Conservation (phyloP, 2,329 filamentous ascomycete genomes). For the Beauveria sp. region DNA sequence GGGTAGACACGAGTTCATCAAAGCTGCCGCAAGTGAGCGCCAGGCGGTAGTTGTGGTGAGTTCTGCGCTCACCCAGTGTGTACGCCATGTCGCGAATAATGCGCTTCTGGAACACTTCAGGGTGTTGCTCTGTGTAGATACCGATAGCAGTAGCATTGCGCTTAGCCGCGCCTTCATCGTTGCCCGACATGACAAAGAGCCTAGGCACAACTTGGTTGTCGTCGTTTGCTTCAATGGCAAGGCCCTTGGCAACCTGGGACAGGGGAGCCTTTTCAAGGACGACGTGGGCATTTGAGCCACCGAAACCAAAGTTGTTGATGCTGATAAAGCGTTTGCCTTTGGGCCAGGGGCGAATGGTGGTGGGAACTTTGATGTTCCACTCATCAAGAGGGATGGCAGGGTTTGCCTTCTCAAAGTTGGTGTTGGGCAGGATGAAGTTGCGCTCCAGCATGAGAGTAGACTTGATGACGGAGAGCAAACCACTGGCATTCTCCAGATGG, state of each 20-base stretch:
- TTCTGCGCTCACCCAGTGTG: slow-evolving; percentile 37
- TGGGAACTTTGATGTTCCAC: slow-evolving; percentile 42
- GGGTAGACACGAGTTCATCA: slow-evolving; percentile 29
- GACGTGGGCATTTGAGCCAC: slow-evolving; percentile 35
- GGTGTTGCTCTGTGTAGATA: slow-evolving; percentile 33
- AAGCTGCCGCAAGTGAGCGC: slow-evolving; percentile 36
- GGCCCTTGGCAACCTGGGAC: slow-evolving; percentile 1
- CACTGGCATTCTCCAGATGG: slow-evolving; percentile 43
- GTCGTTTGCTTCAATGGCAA: slow-evolving; percentile 1
- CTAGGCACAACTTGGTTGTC: slow-evolving; percentile 19
- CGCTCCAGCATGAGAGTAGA: slow-evolving; percentile 43
- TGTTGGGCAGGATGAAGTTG: slow-evolving; percentile 41
- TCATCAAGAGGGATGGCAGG: slow-evolving; percentile 40
- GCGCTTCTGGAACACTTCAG: slow-evolving; percentile 33
- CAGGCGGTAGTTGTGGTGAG: slow-evolving; percentile 35
- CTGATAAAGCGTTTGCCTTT: slow-evolving; percentile 41
- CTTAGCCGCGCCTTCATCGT: slow-evolving; percentile 28
- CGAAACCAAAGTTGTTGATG: slow-evolving; percentile 42
- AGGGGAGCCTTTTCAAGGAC: slow-evolving; percentile 32
- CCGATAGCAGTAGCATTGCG: slow-evolving; percentile 24
- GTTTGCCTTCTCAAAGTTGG: slow-evolving; percentile 42
- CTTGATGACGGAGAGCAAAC: slow-evolving; percentile 46
- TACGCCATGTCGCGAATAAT: slow-evolving; percentile 41
- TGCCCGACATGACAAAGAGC: slow-evolving; percentile 36
- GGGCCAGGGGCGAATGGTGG: slow-evolving; percentile 37